These are phyloP conservation scores for Vigna unguiculata DNA, from an alignment of 306 rosid species.

Conservation along the genomic window DNA sequence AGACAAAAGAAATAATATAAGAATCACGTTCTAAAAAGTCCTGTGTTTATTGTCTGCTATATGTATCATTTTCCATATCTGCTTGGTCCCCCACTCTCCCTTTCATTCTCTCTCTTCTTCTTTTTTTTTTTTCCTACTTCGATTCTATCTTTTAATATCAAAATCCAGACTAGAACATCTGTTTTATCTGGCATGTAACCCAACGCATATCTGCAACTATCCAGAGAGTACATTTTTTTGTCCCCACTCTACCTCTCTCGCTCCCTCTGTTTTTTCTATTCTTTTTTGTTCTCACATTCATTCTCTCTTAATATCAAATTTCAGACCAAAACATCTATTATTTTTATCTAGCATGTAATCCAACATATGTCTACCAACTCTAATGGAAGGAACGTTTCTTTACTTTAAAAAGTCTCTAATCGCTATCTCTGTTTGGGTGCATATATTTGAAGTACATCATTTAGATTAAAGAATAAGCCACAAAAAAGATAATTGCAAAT, in stretches of 20 bases:
- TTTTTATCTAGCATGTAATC: conserved; percentile 23
- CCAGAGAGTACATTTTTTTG: conserved; percentile 15
- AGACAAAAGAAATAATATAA: conserved; percentile 38
- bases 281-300: not conserved
- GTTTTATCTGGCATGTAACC: not conserved
- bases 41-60: conserved; percentile 28
- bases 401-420: conserved; percentile 9
- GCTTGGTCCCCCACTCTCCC: conserved; percentile 30
- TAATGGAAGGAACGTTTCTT: conserved; percentile 9
- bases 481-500: not conserved
- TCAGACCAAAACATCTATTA: not conserved
- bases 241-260: not conserved
- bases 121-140: not conserved
- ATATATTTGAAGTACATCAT: not conserved
- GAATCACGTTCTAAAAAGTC: conserved; percentile 40
- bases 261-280: too few species aligned
- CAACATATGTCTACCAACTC: conserved; percentile 2
- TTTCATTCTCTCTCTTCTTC: not conserved
- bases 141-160: conserved; percentile 7
- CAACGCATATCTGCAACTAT: conserved; percentile 18
- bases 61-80: not conserved
- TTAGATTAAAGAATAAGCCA: not conserved
- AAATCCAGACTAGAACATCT: not conserved
- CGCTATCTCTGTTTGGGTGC: not conserved
- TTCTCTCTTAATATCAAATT: not conserved